Percentiles rank a stretch among this genome's conserved stretches.
phyloP scores from a whole-genome alignment of 169 alveolate genomes.

The Cryptosporidium sp. region DNA sequence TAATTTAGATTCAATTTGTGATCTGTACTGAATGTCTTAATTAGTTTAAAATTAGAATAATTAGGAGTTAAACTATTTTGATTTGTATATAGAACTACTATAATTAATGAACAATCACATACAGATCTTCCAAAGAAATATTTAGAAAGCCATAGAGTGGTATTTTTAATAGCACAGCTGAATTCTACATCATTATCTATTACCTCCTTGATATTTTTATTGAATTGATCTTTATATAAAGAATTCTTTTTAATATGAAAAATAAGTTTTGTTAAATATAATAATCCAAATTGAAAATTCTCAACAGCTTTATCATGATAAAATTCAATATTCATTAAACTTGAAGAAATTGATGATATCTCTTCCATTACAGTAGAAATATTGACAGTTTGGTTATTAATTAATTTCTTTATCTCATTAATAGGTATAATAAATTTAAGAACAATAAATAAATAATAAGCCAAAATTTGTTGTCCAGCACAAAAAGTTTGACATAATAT shows the following conservation, averaged over 20 bases:
- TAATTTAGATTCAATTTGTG: not conserved
- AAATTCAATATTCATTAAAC: slow-evolving; percentile 11
- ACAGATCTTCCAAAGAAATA: slow-evolving; percentile 51
- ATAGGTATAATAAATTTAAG: slow-evolving; percentile 9
- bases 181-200: not conserved
- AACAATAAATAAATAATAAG: slow-evolving; percentile 22
- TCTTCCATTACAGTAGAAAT: not conserved
- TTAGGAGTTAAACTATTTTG: not conserved
- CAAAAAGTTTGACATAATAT: slow-evolving; percentile 21
- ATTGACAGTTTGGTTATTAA: not conserved
- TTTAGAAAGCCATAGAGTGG: slow-evolving; percentile 34
- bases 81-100: not conserved
- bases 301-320: slow-evolving; percentile 21
- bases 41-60: slow-evolving; percentile 4
- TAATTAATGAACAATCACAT: slow-evolving; percentile 40
- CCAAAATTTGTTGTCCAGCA: slow-evolving; percentile 47
- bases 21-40: not conserved
- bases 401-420: not conserved
- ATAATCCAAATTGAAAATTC: slow-evolving; percentile 56
- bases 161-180: not conserved
- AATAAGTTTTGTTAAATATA: slow-evolving; percentile 13
- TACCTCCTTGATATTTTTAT: not conserved
- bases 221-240: not conserved
- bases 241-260: not conserved
- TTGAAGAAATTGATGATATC: not conserved